These are phyloP conservation scores for Lophium mytilinum DNA, from an alignment of 495 filamentous ascomycete genomes.

Conservation along the genomic window DNA sequence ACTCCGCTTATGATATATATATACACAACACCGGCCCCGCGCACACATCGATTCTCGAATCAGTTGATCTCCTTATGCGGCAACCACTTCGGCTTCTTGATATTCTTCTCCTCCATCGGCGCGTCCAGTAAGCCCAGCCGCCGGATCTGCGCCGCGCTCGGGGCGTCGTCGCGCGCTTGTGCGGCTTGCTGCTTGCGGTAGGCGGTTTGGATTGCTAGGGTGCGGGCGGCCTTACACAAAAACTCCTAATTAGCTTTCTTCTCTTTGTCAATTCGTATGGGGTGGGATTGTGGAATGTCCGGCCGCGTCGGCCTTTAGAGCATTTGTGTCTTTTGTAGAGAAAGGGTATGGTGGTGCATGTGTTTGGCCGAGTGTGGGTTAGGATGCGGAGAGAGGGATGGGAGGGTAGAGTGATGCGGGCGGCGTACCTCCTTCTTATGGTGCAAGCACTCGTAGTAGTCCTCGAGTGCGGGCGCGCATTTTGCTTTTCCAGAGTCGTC, in stretches of 20 bases:
- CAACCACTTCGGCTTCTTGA: conserved; percentile 29
- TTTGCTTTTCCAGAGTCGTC: conserved; percentile 78
- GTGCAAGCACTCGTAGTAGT: conserved; percentile 98
- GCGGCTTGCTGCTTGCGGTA: conserved; percentile 75
- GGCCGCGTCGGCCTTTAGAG: no score
- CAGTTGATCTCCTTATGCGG: conserved; percentile 30
- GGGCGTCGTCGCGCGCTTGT: conserved; percentile 66
- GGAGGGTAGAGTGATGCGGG: conserved; percentile 16
- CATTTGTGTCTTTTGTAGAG: no score
- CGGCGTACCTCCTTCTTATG: conserved; percentile 95
- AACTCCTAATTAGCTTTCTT: no score
- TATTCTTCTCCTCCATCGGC: conserved; percentile 69
- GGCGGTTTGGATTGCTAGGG: conserved; percentile 69
- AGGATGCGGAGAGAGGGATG: neutral
- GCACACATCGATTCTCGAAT: neutral
- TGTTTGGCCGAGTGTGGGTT: neutral
- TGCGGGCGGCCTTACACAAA: conserved; percentile 81
- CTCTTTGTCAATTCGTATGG: no score
- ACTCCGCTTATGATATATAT: neutral
- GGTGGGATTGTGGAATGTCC: no score
- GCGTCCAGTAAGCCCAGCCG: conserved; percentile 67
- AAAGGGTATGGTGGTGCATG: neutral
- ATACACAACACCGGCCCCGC: conserved; percentile 1
- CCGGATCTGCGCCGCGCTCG: conserved; percentile 68
- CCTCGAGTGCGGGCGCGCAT: conserved; percentile 80